Evolutionary conservation across 108 stramenopile genomes (phyloP).

Genomic region (Discostella stelligeroides): DNA sequence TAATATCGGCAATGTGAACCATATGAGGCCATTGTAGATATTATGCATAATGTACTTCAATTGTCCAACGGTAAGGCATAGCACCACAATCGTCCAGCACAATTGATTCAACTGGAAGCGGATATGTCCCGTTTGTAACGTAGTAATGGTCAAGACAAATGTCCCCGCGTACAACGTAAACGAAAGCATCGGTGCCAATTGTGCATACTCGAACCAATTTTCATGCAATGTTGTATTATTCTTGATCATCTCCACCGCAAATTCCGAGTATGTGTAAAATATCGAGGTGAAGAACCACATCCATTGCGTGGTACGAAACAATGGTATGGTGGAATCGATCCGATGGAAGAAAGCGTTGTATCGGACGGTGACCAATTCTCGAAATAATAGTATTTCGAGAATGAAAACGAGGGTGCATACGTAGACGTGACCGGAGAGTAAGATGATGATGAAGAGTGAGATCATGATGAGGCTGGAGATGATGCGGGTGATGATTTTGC

Average conservation of each 20-base stretch:
- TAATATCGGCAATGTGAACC: constrained; percentile 95
- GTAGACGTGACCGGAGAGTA: constrained; percentile 82
- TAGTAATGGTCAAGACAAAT: constrained; percentile 93
- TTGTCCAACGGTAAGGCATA: constrained; percentile 92
- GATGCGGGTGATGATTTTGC: constrained; percentile 59
- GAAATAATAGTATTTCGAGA: constrained; percentile 85
- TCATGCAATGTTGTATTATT: constrained; percentile 66
- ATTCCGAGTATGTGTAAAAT: constrained; percentile 90
- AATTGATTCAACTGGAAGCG: constrained; percentile 96
- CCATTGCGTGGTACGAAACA: constrained; percentile 98
- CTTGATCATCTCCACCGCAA: constrained; percentile 69
- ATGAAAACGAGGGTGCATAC: constrained; percentile 77
- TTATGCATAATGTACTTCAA: constrained; percentile 96
- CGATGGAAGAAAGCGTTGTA: constrained; percentile 78
- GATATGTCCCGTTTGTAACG: constrained; percentile 89
- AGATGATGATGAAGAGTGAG: constrained; percentile 53
- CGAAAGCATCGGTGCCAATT: constrained; percentile 61
- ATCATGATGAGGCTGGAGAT: constrained; percentile 62
- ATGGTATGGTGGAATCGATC: constrained; percentile 89
- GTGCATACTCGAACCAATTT: constrained; percentile 58
- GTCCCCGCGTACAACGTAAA: constrained; percentile 86
- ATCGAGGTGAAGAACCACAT: constrained; percentile 93
- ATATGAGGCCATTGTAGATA: constrained; percentile 97
- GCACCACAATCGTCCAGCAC: constrained; percentile 94
- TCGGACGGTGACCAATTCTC: constrained; percentile 94